These are phyloP conservation scores for Suillus paluster DNA, from an alignment of 768 basidiomycete genomes.

Conservation along the genomic window DNA sequence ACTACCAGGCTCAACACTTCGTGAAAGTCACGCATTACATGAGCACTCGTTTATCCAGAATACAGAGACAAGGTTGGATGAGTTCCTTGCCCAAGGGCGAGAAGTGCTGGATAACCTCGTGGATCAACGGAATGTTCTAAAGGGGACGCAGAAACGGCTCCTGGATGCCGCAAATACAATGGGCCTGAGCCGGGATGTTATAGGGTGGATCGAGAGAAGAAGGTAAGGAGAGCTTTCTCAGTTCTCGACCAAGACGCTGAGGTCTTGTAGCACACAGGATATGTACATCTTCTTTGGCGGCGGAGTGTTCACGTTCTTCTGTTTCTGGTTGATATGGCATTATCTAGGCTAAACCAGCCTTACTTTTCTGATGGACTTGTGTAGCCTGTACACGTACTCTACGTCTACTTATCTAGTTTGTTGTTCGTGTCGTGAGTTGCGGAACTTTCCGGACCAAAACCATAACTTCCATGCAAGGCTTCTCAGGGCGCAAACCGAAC, in stretches of 20 bases:
- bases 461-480: neutral
- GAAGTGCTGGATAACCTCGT: slow-evolving; percentile 91
- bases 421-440: neutral
- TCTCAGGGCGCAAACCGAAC: neutral
- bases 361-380: neutral
- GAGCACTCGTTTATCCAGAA: slow-evolving; percentile 91
- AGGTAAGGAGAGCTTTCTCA: slow-evolving; percentile 53
- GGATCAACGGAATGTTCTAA: slow-evolving; percentile 91
- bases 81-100: slow-evolving; percentile 89
- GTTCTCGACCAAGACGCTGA: slow-evolving; percentile 14
- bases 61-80: slow-evolving; percentile 82
- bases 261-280: slow-evolving; percentile 77
- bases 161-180: slow-evolving; percentile 93
- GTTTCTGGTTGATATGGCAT: slow-evolving; percentile 91
- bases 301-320: slow-evolving; percentile 86
- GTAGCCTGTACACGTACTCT: slow-evolving; percentile 4
- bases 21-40: slow-evolving; percentile 80
- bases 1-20: slow-evolving; percentile 53
- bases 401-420: neutral
- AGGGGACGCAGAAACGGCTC: slow-evolving; percentile 89
- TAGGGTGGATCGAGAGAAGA: slow-evolving; percentile 95
- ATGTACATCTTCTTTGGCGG: slow-evolving; percentile 92
- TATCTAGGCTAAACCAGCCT: slow-evolving; percentile 65
- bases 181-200: slow-evolving; percentile 91
- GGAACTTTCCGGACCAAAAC: neutral